Evolutionary conservation across 1,284 basidiomycete genomes (phyloP), one percentile per base, ranked within the genome.

Genomic region (Ganoderma lingzhi): DNA sequence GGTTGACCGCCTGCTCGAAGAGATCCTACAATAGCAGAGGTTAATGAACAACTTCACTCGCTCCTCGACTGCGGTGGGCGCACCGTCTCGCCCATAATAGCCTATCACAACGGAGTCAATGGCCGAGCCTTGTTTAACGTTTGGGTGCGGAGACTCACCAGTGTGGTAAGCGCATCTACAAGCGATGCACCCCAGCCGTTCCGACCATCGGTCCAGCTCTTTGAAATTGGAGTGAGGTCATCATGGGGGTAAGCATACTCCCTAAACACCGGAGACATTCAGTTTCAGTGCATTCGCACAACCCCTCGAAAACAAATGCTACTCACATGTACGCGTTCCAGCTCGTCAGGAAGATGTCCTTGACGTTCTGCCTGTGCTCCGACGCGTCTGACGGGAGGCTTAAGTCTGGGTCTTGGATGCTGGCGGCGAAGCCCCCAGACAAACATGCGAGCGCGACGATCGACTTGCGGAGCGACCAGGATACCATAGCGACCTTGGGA

Each of bases 161-260:
- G 86, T 0, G 92, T 92, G 58, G 80, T 79, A 82, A 93, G 79
- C 0, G 86, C 88, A 74, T 93, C 91, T 12, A 88, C 84, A 59
- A 92, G 88, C 17, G 87, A 82, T 23, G 91, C 90, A 35, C 90
- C 91, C 90, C 90, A 93, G 17, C 91, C 91, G 76, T 91, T 90
- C 23, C 86, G 85, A 45, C 79, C 82, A 74, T 93, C 89, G 9
- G 77, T 78, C 71, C 83, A 88, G 2, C 83, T 80, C 75, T 84
- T 72, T 23, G 81, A 84, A 10, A 90, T 73, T 0, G 90, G 91
- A 6, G 81, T 80, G 23, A 93, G 78, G 67, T 91, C 87, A 67
- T 93, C 91, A 72, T 91, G 88, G 4, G 88, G 87, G 76, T 84
- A 90, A 0, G 91, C 90, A 70, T 86, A 85, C 62, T 85, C 71